Conservation (phyloP, 345 rosid species). For the Euphorbia pulcherrima region DNA sequence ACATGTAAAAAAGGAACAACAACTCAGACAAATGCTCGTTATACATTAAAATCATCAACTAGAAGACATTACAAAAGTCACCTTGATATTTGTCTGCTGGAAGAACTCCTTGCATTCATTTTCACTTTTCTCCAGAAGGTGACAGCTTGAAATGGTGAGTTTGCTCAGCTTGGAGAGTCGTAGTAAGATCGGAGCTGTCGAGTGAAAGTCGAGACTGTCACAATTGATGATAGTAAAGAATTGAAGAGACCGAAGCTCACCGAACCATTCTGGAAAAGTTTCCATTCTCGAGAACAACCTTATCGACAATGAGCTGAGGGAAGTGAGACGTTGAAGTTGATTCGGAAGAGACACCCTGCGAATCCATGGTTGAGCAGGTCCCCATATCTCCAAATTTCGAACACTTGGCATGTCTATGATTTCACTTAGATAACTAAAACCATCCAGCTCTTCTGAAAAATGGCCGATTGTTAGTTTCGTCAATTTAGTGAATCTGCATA, state of each 20-base stretch:
- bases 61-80: too few species aligned
- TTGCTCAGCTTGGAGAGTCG: neutral
- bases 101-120: too few species aligned
- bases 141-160: neutral
- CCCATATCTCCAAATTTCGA: neutral
- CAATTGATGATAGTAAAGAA: neutral
- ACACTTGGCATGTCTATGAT: neutral
- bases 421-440: neutral
- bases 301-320: neutral
- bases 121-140: neutral
- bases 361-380: neutral
- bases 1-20: too few species aligned
- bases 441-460: slow-evolving; percentile 1
- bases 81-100: too few species aligned
- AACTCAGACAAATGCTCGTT: too few species aligned
- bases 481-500: neutral
- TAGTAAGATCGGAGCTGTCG: neutral
- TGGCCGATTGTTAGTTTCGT: neutral
- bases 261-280: slow-evolving; percentile 8
- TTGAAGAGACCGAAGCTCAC: slow-evolving; percentile 5
- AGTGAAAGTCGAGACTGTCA: neutral
- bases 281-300: neutral
- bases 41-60: too few species aligned
- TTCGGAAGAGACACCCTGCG: neutral
- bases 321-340: slow-evolving; percentile 6